These are phyloP conservation scores for Syzygium aqueum DNA, from an alignment of 345 rosid genomes.

Conservation along the genomic window DNA sequence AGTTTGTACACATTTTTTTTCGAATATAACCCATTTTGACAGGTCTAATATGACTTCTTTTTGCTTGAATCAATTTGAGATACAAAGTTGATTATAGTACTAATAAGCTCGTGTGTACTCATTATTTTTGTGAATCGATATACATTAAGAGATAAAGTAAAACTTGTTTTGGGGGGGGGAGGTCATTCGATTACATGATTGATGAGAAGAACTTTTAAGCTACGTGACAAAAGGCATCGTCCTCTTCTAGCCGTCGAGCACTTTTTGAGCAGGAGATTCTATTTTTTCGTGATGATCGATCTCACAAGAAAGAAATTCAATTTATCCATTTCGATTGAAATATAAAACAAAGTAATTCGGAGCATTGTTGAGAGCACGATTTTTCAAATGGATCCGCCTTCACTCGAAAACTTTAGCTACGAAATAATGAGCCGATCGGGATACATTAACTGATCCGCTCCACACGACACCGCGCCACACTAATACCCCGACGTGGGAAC, in stretches of 20 bases:
- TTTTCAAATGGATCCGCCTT: too few species aligned
- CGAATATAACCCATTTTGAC: too few species aligned
- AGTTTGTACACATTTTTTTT: too few species aligned
- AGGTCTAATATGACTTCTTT: not conserved
- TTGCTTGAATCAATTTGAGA: not conserved
- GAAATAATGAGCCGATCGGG: too few species aligned
- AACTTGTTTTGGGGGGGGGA: not conserved
- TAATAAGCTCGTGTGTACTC: not conserved
- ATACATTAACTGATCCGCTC: too few species aligned
- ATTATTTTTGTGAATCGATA: not conserved
- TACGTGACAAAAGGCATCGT: not conserved
- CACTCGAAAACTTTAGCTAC: too few species aligned
- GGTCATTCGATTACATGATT: not conserved
- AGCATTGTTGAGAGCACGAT: too few species aligned
- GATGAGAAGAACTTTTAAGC: not conserved
- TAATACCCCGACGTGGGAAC: too few species aligned
- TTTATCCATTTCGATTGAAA: too few species aligned
- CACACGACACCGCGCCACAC: too few species aligned
- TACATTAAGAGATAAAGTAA: not conserved
- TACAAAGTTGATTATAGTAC: fast-evolving
- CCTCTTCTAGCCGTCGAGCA: not conserved
- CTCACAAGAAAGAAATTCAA: not conserved
- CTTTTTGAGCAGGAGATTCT: not conserved
- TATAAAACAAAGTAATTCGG: too few species aligned
- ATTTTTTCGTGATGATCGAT: not conserved